phyloP scores from a whole-genome alignment of 345 rosid genomes.

The Melaleuca quinquenervia region DNA sequence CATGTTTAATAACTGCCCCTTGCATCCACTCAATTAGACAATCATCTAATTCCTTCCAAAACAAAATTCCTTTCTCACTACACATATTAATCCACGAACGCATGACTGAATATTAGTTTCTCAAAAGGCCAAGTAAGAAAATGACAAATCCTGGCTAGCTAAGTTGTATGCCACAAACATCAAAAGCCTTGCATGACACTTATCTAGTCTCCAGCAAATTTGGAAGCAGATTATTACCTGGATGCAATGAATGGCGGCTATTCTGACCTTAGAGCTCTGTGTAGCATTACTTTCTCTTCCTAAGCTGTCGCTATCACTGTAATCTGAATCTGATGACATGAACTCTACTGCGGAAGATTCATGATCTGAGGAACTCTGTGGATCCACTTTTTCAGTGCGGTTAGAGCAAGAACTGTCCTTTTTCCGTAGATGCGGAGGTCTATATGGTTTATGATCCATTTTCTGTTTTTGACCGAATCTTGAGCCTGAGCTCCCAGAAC shows the following conservation, averaged over 20 bases:
- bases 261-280: slow-evolving; percentile 64
- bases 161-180: background rate
- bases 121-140: background rate
- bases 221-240: slow-evolving; percentile 35
- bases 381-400: slow-evolving; percentile 25
- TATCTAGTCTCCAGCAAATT: background rate
- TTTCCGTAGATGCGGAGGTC: slow-evolving; percentile 92
- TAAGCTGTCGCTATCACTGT: slow-evolving; percentile 71
- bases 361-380: slow-evolving; percentile 23
- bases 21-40: too few species aligned
- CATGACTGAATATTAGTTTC: background rate
- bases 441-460: slow-evolving; percentile 41
- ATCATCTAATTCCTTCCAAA: too few species aligned
- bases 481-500: slow-evolving; percentile 18
- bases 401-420: slow-evolving; percentile 29
- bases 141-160: background rate
- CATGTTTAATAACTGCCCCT: too few species aligned
- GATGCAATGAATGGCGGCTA: slow-evolving; percentile 67
- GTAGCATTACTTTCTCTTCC: slow-evolving; percentile 28
- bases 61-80: too few species aligned
- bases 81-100: too few species aligned
- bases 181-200: background rate
- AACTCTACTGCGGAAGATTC: slow-evolving; percentile 39
- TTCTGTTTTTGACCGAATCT: slow-evolving; percentile 21
- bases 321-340: slow-evolving; percentile 79